These are phyloP conservation scores for Ophiocordyceps robertsii DNA, from an alignment of 2,329 filamentous ascomycete genomes.

Conservation along the genomic window DNA sequence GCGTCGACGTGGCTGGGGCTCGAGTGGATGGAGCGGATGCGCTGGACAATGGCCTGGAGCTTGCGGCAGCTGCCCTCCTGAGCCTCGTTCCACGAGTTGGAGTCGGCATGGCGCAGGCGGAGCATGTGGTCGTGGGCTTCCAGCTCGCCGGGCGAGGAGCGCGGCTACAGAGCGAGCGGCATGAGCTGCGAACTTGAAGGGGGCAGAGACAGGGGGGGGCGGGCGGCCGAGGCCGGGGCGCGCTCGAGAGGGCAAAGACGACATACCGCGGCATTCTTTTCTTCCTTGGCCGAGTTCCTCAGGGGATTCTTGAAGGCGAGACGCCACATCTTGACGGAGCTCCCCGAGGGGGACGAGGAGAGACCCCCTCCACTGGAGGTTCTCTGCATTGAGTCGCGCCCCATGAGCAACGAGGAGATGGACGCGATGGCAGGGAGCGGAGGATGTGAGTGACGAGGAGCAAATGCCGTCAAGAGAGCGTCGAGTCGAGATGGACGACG, in stretches of 20 bases:
- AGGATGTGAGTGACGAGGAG: neutral
- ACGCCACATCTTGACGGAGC: constrained; percentile 9
- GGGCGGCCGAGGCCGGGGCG: neutral
- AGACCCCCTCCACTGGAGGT: constrained; percentile 14
- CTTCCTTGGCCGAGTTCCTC: constrained; percentile 9
- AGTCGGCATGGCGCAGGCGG: constrained; percentile 10
- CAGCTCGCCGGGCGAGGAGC: neutral
- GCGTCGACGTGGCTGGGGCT: constrained; percentile 25
- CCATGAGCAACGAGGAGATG: constrained; percentile 6
- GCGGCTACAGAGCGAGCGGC: constrained; percentile 4
- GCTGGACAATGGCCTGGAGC: constrained; percentile 19
- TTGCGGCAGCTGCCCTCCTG: constrained; percentile 21
- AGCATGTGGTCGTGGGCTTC: constrained; percentile 15
- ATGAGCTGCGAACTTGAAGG: constrained; percentile 4
- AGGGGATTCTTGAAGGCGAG: constrained; percentile 8
- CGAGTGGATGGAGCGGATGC: constrained; percentile 19
- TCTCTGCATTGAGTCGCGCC: constrained; percentile 11
- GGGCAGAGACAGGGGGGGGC: neutral
- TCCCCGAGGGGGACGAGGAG: constrained; percentile 5
- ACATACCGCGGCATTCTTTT: constrained; percentile 7
- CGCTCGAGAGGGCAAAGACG: too few relatives aligned
- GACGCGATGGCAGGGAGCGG: constrained; percentile 2
- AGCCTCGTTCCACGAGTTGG: constrained; percentile 12
- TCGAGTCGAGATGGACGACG: neutral
- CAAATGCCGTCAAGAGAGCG: neutral